Conservation (phyloP, 2,329 filamentous ascomycete genomes). For the Ramularia endophylla region DNA sequence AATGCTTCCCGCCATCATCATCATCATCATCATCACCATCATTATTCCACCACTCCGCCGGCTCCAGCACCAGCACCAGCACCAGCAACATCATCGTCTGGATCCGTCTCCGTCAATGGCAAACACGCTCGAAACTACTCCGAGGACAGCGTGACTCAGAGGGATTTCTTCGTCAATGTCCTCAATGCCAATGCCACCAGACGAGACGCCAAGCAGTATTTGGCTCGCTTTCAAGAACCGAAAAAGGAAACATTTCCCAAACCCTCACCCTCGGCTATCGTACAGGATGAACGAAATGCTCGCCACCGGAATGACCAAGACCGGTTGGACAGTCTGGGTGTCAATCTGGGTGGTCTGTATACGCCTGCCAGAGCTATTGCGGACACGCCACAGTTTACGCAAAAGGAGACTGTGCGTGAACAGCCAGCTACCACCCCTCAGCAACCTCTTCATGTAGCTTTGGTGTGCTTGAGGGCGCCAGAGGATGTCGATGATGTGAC, state of each 20-base stretch:
- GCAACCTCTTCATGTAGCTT: constrained; percentile 64
- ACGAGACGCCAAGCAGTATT: constrained; percentile 84
- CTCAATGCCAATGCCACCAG: constrained; percentile 86
- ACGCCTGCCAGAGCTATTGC: constrained; percentile 52
- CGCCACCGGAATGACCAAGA: constrained; percentile 18
- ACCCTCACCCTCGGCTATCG: constrained; percentile 25
- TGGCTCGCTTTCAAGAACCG: constrained; percentile 69
- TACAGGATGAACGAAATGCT: constrained; percentile 19
- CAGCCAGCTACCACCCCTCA: constrained; percentile 24
- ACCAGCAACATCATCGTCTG: constrained; percentile 6
- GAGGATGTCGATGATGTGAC: constrained; percentile 64
- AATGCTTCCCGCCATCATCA: constrained; percentile 13
- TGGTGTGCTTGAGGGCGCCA: constrained; percentile 76
- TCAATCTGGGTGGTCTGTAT: constrained; percentile 59
- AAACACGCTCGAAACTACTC: constrained; percentile 13
- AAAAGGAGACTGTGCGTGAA: constrained; percentile 38
- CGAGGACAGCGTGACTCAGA: constrained; percentile 22
- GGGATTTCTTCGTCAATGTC: constrained; percentile 77
- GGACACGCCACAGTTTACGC: constrained; percentile 55
- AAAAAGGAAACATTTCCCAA: constrained; percentile 34
- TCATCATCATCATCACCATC: too few relatives aligned
- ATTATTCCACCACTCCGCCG: too few relatives aligned
- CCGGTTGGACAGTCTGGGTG: constrained; percentile 40
- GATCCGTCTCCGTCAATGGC: constrained; percentile 16
- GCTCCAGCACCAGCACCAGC: constrained; percentile 5